Evolutionary conservation across 1,284 basidiomycete species (phyloP), one percentile per base, ranked within the genome.

Genomic region (Pisolithus thermaeus): DNA sequence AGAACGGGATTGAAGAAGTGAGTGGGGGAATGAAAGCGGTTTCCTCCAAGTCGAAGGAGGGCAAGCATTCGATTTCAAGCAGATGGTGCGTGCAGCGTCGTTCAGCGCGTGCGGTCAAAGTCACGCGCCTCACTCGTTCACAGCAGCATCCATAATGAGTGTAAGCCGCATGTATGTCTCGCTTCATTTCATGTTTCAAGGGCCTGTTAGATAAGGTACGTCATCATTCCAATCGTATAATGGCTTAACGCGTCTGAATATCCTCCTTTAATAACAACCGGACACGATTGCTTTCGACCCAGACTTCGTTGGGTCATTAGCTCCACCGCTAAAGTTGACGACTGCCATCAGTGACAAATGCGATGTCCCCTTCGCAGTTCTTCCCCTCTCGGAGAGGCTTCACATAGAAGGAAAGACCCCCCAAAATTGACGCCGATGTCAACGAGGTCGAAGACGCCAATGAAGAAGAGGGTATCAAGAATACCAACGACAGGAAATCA

Each of bases 231-330:
- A 43, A 18, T 18, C 12, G 49, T 36, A 30, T 27, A 9, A 7
- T 43, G 23, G n/a, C 27, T 18, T 43, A 30, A 5, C 42, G 16
- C n/a, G 23, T 43, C 23, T 43, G 20, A 43, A 16, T 16, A 12
- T 57, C 23, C 14, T 23, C 16, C 30, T 20, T 39, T 11, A 23
- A 23, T 35, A 18, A 8, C 89, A 90, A 72, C 88, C 93, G 3
- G 94, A 97, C 58, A 84, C 97, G 73, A 99, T 99, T 61, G 81
- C 90, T 1, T 78, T 98, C 52, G 92, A 97, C 68, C 84, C 91
- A 0, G 86, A 92, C 52, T 83, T 91, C 64, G 71, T 93, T 32
- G 92, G 92, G 23, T 80, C 80, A 18, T 72, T 94, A 41, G 84
- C 80, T 7, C 79, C 81, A 1, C 74, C 77, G 3, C 77, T 74